phyloP scores from a whole-genome alignment of 805 yeast species.

The Candida montana region DNA sequence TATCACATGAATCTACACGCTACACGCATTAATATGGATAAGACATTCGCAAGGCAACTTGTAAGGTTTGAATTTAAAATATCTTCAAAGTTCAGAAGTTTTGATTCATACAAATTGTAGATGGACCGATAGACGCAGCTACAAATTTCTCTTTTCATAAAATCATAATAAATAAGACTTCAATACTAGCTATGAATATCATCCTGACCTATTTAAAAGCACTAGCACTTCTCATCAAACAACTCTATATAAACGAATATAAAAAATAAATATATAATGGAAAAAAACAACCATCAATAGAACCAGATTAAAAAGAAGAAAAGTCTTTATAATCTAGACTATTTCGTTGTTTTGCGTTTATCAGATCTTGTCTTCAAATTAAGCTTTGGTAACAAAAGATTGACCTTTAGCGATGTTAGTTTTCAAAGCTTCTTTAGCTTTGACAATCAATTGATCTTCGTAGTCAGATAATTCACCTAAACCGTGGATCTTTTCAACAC shows the following conservation, averaged over 20 bases:
- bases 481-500: constrained; percentile 76
- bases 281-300: too few species aligned
- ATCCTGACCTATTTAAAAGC: background rate
- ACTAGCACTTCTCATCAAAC: background rate
- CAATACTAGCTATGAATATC: constrained; percentile 2
- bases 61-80: too few species aligned
- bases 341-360: too few species aligned
- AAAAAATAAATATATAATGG: background rate
- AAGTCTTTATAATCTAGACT: too few species aligned
- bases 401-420: constrained; percentile 93
- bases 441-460: constrained; percentile 79
- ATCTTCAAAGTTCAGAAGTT: too few species aligned
- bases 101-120: too few species aligned
- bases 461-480: constrained; percentile 67
- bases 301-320: too few species aligned
- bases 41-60: too few species aligned
- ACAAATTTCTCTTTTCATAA: background rate
- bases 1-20: too few species aligned
- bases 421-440: constrained; percentile 84
- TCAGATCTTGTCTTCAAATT: constrained; percentile 27
- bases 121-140: too few species aligned
- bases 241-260: constrained; percentile 3
- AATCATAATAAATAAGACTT: constrained; percentile 4
- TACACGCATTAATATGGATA: too few species aligned
- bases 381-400: constrained; percentile 72